Evolutionary conservation across 345 rosid genomes (phyloP), one percentile per base, ranked within the genome.

Genomic region (Eucalyptus erythrocorys): DNA sequence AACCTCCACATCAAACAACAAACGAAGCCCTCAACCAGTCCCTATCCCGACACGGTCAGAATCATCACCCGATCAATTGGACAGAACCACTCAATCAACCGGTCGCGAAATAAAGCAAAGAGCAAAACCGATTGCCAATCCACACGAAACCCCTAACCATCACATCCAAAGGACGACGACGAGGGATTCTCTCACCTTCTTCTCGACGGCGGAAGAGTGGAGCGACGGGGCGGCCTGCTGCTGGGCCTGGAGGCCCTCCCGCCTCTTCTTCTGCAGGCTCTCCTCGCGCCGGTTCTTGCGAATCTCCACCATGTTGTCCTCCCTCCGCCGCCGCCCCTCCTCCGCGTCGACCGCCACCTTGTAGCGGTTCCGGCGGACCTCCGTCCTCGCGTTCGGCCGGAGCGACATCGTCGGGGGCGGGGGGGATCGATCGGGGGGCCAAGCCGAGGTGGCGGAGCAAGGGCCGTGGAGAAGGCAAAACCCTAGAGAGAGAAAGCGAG

Each of bases 291-390:
- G 94, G 80, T 51, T 97, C 94, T 97, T 97, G 43, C 99, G 94
- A 95, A 97, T 97, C 97, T 97, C 99, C 80, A 97, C 98, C 98
- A 97, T 94, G 91, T 95, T 94, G 86, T 97, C 99, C 90, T 97
- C 99, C 55, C 99, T 90, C 89, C 99, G 93, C 91, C 99, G 92
- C 40, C 99, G 91, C 8, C 98, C 99, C 89, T 97, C 99, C 14
- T 95, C 98, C 10, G 98, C 97, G 90, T 95, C 97, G 13, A 95
- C 97, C 40, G 99, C 94, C 66, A 94, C 96, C 91, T 96, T 96
- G 94, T 96, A 95, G 85, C 92, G 92, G 91, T 94, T 96, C 86
- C 96, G 92, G 27, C 99, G 94, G 48, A 92, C 94, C 92, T 95
- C 99, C 6, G 95, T 93, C 92, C 93, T 95, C 53, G 95, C 94